Percentiles rank a stretch among this genome's conserved stretches.
phyloP scores from a whole-genome alignment of 2,329 filamentous ascomycete genomes.

The Parasarocladium wereldwijsianum region DNA sequence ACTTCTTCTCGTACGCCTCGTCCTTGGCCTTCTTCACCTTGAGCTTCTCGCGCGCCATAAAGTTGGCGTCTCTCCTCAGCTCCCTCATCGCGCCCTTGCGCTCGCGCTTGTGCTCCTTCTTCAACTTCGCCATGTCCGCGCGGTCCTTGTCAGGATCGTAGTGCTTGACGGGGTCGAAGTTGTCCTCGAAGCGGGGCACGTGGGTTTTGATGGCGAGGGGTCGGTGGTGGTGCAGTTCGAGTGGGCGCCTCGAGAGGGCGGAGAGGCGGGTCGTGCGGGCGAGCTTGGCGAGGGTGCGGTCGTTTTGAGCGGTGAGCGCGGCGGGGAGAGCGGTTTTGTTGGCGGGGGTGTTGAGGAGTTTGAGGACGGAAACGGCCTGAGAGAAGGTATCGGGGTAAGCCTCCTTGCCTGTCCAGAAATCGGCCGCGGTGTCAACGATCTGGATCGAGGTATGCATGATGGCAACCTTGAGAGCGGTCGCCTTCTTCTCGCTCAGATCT shows the following conservation, averaged over 20 bases:
- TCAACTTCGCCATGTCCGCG: slow-evolving; percentile 69
- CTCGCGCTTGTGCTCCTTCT: slow-evolving; percentile 87
- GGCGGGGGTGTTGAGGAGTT: slow-evolving; percentile 41
- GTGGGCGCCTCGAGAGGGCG: slow-evolving; percentile 54
- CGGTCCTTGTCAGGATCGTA: slow-evolving; percentile 93
- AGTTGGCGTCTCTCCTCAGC: slow-evolving; percentile 86
- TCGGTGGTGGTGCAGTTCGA: slow-evolving; percentile 78
- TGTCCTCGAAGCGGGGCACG: slow-evolving; percentile 91
- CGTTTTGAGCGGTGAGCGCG: slow-evolving; percentile 22
- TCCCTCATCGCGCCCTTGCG: slow-evolving; percentile 89
- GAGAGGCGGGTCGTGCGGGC: slow-evolving; percentile 44
- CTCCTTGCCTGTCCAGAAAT: slow-evolving; percentile 58
- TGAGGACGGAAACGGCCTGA: slow-evolving; percentile 43
- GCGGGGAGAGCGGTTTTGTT: slow-evolving; percentile 35
- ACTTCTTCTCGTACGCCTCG: slow-evolving; percentile 91
- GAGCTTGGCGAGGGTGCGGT: slow-evolving; percentile 30
- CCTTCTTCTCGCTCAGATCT: slow-evolving; percentile 17
- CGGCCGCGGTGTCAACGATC: slow-evolving; percentile 52
- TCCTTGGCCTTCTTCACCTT: slow-evolving; percentile 88
- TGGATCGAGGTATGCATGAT: slow-evolving; percentile 48
- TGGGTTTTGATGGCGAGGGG: slow-evolving; percentile 77
- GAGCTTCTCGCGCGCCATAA: slow-evolving; percentile 81
- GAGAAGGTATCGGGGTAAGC: slow-evolving; percentile 69
- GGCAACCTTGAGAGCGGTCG: slow-evolving; percentile 34
- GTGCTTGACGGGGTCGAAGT: slow-evolving; percentile 87